phyloP scores from a whole-genome alignment of 768 basidiomycete species.

The Psilocybe tampanensis region DNA sequence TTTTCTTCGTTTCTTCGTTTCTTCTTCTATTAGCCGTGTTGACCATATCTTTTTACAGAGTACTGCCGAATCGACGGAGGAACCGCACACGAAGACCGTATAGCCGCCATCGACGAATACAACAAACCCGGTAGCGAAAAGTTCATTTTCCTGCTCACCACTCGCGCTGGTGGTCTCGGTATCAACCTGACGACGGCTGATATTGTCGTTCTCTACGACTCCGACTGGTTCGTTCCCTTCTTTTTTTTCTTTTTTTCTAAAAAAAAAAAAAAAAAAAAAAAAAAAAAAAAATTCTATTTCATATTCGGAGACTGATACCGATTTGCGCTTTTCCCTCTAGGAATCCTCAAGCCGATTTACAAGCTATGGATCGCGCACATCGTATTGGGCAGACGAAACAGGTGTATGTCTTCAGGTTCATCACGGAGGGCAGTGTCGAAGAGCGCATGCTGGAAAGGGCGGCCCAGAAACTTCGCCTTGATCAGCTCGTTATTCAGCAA shows the following conservation, averaged over 20 bases:
- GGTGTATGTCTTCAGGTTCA: slow-evolving; percentile 96
- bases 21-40: background rate
- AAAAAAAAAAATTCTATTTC: too few relatives aligned
- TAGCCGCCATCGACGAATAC: slow-evolving; percentile 95
- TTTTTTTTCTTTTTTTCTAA: too few relatives aligned
- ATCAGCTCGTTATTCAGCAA: slow-evolving; percentile 97
- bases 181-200: slow-evolving; percentile 97
- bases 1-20: background rate
- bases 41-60: slow-evolving; percentile 43
- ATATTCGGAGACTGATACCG: too few relatives aligned
- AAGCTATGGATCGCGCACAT: slow-evolving; percentile 98
- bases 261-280: too few relatives aligned
- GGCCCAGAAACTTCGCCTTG: slow-evolving; percentile 92
- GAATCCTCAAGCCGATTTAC: slow-evolving; percentile 99
- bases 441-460: slow-evolving; percentile 94
- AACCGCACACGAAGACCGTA: slow-evolving; percentile 96
- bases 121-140: slow-evolving; percentile 93
- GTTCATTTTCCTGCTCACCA: slow-evolving; percentile 95
- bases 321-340: too few relatives aligned
- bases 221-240: slow-evolving; percentile 85
- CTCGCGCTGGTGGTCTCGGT: slow-evolving; percentile 94
- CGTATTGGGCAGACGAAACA: slow-evolving; percentile 97
- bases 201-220: slow-evolving; percentile 93
- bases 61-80: slow-evolving; percentile 97
- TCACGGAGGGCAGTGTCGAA: slow-evolving; percentile 94